Evolutionary conservation across 805 yeast species (phyloP).

Genomic region (Metschnikowia gruessii): DNA sequence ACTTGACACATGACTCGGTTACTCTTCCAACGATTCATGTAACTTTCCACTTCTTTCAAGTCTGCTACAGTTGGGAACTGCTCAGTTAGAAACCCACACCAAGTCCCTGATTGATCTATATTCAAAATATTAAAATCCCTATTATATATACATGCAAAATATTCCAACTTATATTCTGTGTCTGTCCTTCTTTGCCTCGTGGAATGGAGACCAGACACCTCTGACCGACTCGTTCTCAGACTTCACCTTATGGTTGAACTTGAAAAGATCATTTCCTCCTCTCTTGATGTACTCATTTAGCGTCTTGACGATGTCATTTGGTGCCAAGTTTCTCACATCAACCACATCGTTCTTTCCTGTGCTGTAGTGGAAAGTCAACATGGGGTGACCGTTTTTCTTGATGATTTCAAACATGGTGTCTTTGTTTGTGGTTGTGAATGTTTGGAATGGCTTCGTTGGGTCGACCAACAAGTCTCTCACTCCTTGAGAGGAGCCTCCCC

Average conservation of each 20-base stretch:
- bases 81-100: neutral
- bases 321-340: constrained; percentile 71
- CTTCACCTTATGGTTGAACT: constrained; percentile 70
- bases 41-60: too few species aligned
- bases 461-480: constrained; percentile 43
- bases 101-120: neutral
- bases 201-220: constrained; percentile 98
- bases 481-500: constrained; percentile 94
- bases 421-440: constrained; percentile 60
- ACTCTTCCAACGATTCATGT: too few species aligned
- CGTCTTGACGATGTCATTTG: constrained; percentile 61
- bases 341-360: constrained; percentile 42
- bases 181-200: constrained; percentile 48
- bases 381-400: constrained; percentile 81
- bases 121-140: neutral
- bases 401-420: constrained; percentile 68
- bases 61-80: too few species aligned
- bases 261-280: constrained; percentile 63
- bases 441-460: constrained; percentile 47
- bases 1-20: too few species aligned
- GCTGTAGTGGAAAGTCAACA: constrained; percentile 42
- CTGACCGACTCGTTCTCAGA: constrained; percentile 81
- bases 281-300: constrained; percentile 61
- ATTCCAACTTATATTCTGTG: constrained; percentile 30
- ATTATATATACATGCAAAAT: constrained; percentile 7